Conservation (phyloP, 2,329 filamentous ascomycete genomes). For the Trichoderma asperellum region DNA sequence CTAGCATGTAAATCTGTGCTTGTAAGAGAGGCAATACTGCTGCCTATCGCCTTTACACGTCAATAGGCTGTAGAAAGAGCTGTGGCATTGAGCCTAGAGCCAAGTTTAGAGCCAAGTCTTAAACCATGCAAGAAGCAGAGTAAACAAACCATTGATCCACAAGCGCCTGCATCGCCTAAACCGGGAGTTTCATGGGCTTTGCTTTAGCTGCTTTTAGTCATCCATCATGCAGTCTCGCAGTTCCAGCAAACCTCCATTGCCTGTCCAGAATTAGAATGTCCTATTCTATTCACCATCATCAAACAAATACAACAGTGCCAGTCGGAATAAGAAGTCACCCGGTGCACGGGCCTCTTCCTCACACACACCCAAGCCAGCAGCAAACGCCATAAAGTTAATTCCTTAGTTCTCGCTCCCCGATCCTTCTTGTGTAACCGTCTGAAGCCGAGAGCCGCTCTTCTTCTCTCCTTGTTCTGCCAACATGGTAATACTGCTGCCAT, state of each 20-base stretch:
- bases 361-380: not conserved
- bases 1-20: not conserved
- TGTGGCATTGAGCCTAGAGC: not conserved
- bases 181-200: not conserved
- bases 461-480: constrained; percentile 20
- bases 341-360: constrained; percentile 5
- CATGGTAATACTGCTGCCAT: constrained; percentile 18
- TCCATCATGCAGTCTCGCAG: not conserved
- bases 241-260: not conserved
- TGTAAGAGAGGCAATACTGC: not conserved
- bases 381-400: constrained; percentile 21
- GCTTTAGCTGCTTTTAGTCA: constrained; percentile 12
- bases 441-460: constrained; percentile 13
- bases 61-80: not conserved
- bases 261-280: not conserved
- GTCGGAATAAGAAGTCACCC: not conserved
- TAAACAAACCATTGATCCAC: not conserved
- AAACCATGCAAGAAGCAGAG: not conserved
- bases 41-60: not conserved
- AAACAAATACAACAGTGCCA: not conserved
- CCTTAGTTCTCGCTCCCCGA: not conserved
- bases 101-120: not conserved
- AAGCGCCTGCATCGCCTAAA: not conserved
- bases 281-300: not conserved
- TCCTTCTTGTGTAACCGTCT: not conserved